Percentiles rank a stretch among this genome's conserved stretches.
Evolutionary conservation across 352 stramenopile genomes (phyloP).

Genomic region (Achlya hypogyna): DNA sequence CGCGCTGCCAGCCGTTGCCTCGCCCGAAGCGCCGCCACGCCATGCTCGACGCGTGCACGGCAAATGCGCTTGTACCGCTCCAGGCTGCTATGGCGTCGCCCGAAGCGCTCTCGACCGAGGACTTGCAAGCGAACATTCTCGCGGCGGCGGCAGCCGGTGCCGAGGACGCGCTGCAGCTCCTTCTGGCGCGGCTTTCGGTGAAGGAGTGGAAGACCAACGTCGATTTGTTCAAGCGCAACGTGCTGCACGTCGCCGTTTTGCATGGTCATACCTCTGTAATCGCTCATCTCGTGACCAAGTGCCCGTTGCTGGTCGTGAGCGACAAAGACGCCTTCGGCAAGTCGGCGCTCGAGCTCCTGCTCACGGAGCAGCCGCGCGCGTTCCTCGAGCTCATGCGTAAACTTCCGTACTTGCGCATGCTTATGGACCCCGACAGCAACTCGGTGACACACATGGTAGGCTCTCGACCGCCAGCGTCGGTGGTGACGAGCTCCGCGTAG

Average conservation of each 20-base stretch:
- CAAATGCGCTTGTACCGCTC: not conserved
- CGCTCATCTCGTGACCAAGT: not conserved
- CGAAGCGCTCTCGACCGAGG: not conserved
- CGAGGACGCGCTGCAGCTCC: not conserved
- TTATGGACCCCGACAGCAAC: not conserved
- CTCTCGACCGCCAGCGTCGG: not conserved
- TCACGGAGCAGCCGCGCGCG: not conserved
- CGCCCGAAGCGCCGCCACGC: not conserved
- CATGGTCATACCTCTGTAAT: not conserved
- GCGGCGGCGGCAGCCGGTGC: not conserved
- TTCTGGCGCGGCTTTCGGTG: not conserved
- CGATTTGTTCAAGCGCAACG: not conserved
- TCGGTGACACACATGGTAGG: not conserved
- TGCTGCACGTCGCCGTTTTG: conserved; percentile 1
- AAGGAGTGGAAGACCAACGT: not conserved
- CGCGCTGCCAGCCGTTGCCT: not conserved
- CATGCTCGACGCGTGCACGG: not conserved
- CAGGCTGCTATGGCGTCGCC: not conserved
- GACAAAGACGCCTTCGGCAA: not conserved
- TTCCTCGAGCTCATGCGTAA: not conserved
- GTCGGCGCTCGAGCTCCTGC: not conserved
- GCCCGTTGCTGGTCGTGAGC: not conserved
- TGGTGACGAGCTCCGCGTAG: not conserved
- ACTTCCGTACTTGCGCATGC: not conserved
- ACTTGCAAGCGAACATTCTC: not conserved